These are phyloP conservation scores for Musa beccarii DNA, from an alignment of 176 grass and related monocot species.

Conservation along the genomic window DNA sequence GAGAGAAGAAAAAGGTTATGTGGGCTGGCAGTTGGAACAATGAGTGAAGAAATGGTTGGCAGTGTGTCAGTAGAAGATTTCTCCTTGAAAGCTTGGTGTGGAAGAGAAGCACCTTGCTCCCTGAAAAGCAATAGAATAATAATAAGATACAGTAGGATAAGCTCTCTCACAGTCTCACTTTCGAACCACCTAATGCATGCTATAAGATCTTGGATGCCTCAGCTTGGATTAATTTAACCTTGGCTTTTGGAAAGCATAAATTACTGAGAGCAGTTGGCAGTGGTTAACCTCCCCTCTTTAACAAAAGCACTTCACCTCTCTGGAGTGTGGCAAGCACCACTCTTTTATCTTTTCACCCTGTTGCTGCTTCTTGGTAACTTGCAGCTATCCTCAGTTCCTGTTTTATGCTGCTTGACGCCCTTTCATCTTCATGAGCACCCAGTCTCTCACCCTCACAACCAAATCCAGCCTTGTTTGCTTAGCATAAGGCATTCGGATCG, in stretches of 20 bases:
- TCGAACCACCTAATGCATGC: conserved; percentile 14
- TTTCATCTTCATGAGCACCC: conserved; percentile 19
- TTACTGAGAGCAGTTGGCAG: conserved; percentile 26
- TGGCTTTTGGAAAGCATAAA: conserved; percentile 12
- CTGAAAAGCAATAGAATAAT: conserved; percentile 26
- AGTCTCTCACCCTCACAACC: not conserved
- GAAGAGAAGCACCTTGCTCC: conserved; percentile 81
- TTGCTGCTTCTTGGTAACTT: conserved; percentile 27
- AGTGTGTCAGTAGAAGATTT: conserved; percentile 17
- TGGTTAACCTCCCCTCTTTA: conserved; percentile 40
- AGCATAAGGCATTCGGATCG: not conserved
- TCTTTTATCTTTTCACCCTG: conserved; percentile 1
- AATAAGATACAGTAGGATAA: conserved; percentile 1
- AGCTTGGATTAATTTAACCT: not conserved
- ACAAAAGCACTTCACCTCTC: conserved; percentile 50
- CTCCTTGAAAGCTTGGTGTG: conserved; percentile 32
- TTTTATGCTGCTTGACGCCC: conserved; percentile 30
- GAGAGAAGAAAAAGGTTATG: not conserved
- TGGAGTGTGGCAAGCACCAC: not conserved
- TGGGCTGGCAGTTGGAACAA: not conserved
- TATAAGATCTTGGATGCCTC: not conserved
- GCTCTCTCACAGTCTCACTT: not conserved
- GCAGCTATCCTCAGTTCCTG: conserved; percentile 20
- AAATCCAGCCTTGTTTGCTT: not conserved
- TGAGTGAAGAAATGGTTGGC: conserved; percentile 16